Evolutionary conservation across 2,329 filamentous ascomycete species (phyloP).

Genomic region (Aspergillaceae sp.): DNA sequence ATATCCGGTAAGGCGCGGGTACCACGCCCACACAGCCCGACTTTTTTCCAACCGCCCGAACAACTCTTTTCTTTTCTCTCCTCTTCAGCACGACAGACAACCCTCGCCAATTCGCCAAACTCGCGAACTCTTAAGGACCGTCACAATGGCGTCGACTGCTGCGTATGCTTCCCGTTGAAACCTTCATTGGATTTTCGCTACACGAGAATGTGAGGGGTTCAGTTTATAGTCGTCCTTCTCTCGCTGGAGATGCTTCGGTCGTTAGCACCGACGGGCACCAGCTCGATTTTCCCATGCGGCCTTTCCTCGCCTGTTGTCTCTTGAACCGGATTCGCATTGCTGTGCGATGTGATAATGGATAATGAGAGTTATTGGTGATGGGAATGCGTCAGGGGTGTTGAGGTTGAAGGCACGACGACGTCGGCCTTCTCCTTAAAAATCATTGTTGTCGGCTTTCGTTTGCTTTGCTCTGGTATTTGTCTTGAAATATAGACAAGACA

Average conservation of each 20-base stretch:
- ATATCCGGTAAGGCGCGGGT: no score
- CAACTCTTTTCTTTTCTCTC: conserved; percentile 24
- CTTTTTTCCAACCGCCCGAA: conserved; percentile 18
- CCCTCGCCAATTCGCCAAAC: conserved; percentile 25
- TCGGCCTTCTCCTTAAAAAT: conserved; percentile 63
- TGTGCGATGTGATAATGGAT: not conserved
- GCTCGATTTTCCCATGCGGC: conserved; percentile 60
- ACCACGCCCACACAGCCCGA: not conserved
- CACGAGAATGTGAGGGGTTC: conserved; percentile 42
- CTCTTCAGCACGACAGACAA: conserved; percentile 26
- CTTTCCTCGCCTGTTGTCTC: conserved; percentile 3
- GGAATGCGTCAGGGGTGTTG: conserved; percentile 65
- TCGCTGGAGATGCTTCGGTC: conserved; percentile 57
- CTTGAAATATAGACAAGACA: conserved; percentile 7
- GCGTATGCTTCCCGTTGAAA: conserved; percentile 46
- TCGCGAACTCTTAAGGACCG: conserved; percentile 37
- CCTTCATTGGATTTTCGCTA: conserved; percentile 16
- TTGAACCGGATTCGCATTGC: no score
- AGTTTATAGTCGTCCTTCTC: conserved; percentile 74
- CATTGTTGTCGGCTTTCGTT: conserved; percentile 52
- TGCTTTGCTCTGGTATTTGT: conserved; percentile 1
- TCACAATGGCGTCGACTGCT: conserved; percentile 54
- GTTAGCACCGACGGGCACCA: conserved; percentile 47
- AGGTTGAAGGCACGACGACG: conserved; percentile 53
- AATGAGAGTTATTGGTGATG: conserved; percentile 31